phyloP scores from a whole-genome alignment of 2,329 filamentous ascomycete genomes.

The Aspergillus sp. region DNA sequence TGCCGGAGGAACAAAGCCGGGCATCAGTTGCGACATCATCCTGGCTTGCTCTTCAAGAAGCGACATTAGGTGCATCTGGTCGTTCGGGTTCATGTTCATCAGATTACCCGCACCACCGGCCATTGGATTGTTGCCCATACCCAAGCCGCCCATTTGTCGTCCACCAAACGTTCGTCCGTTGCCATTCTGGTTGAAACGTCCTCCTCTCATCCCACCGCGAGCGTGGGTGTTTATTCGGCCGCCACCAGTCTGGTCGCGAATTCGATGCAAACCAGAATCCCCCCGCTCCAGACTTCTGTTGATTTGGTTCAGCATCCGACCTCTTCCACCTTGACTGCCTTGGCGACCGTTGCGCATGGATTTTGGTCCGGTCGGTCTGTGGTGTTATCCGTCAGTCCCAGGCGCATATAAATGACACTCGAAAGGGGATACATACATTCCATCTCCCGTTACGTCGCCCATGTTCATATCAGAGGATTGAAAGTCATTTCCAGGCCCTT shows the following conservation, averaged over 20 bases:
- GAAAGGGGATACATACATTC: conserved; percentile 33
- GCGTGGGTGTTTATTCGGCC: conserved; percentile 80
- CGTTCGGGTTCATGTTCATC: conserved; percentile 61
- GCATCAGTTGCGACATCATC: conserved; percentile 75
- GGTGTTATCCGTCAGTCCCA: conserved; percentile 38
- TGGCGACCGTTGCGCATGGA: conserved; percentile 77
- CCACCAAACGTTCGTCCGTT: conserved; percentile 46
- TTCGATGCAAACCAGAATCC: conserved; percentile 77
- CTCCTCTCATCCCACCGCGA: conserved; percentile 71
- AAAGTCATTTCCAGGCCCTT: conserved; percentile 33
- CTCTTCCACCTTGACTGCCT: conserved; percentile 57
- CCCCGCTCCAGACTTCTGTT: conserved; percentile 78
- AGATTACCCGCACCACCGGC: conserved; percentile 42
- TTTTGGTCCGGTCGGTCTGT: conserved; percentile 87
- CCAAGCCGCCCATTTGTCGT: conserved; percentile 47
- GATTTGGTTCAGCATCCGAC: conserved; percentile 82
- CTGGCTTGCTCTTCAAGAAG: conserved; percentile 84
- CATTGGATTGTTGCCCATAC: conserved; percentile 34
- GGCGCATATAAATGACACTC: not conserved
- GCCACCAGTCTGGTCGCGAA: conserved; percentile 65
- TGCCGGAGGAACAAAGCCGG: conserved; percentile 53
- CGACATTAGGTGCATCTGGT: conserved; percentile 72
- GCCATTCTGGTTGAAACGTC: conserved; percentile 54
- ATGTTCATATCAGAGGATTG: conserved; percentile 79
- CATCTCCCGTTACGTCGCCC: conserved; percentile 55